Conservation (phyloP, 108 stramenopile genomes). For the Cylindrotheca fusiformis region DNA sequence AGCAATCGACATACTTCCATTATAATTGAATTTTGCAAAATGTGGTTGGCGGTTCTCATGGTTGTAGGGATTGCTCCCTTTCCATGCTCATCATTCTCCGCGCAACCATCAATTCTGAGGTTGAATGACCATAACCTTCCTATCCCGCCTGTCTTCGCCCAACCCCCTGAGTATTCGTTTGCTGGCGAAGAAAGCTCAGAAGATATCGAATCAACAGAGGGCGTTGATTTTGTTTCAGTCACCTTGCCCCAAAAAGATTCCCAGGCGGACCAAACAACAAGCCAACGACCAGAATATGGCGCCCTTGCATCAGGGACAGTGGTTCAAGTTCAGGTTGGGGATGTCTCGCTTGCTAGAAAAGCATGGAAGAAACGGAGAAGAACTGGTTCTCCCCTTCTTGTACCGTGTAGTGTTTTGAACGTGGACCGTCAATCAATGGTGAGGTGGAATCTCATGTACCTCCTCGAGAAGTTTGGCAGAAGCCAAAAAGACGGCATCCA, state of each 20-base stretch:
- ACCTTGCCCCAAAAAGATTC: not conserved
- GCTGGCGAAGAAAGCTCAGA: not conserved
- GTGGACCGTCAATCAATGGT: conserved; percentile 61
- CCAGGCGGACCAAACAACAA: not conserved
- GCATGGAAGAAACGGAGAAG: conserved; percentile 90
- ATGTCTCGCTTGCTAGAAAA: conserved; percentile 70
- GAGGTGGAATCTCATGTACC: conserved; percentile 65
- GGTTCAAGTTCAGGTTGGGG: conserved; percentile 73
- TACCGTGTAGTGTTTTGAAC: conserved; percentile 75
- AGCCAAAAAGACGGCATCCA: conserved; percentile 25
- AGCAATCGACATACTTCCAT: no score
- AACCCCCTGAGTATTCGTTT: not conserved
- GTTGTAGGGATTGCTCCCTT: no score
- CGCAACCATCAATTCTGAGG: no score
- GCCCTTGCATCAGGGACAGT: conserved; percentile 54
- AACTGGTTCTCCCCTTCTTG: conserved; percentile 68
- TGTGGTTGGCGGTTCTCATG: no score
- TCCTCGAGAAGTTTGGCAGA: conserved; percentile 61
- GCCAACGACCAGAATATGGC: conserved; percentile 23
- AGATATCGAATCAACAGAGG: not conserved
- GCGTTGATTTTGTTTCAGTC: not conserved
- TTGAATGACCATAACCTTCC: no score
- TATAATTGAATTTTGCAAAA: no score
- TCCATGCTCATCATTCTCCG: no score
- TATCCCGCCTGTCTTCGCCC: no score